These are phyloP conservation scores for Scytalidium sp. DNA, from an alignment of 2,329 filamentous ascomycete genomes.

Conservation along the genomic window DNA sequence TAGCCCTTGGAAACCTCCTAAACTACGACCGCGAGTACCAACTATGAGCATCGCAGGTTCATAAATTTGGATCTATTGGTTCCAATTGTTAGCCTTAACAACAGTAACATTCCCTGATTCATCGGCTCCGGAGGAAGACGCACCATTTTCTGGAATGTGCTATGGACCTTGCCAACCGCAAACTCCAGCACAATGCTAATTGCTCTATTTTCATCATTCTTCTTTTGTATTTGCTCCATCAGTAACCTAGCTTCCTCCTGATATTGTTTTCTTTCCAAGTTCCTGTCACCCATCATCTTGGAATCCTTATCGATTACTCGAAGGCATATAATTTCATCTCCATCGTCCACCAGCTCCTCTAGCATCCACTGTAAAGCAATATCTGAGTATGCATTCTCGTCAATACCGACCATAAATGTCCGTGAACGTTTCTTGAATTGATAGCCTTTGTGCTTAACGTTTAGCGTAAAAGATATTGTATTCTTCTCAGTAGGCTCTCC, in stretches of 20 bases:
- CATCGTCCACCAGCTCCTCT: conserved; percentile 74
- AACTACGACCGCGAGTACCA: conserved; percentile 64
- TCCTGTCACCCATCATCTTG: conserved; percentile 58
- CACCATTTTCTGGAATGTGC: conserved; percentile 73
- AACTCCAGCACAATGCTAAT: conserved; percentile 72
- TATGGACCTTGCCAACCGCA: conserved; percentile 68
- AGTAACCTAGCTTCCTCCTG: conserved; percentile 62
- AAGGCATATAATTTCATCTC: conserved; percentile 72
- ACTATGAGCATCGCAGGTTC: conserved; percentile 72
- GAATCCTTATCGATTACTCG: conserved; percentile 70
- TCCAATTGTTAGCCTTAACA: conserved; percentile 7
- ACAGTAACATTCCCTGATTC: too few relatives aligned
- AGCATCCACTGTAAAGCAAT: conserved; percentile 73
- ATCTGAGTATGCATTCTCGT: conserved; percentile 73
- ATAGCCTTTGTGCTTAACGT: conserved; percentile 71
- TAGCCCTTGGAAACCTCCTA: conserved; percentile 68
- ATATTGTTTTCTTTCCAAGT: conserved; percentile 59
- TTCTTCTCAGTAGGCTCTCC: conserved; percentile 57
- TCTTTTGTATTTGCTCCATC: conserved; percentile 63
- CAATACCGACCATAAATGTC: conserved; percentile 70
- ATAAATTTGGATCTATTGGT: conserved; percentile 63
- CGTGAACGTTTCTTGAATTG: conserved; percentile 63
- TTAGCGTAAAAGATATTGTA: conserved; percentile 63
- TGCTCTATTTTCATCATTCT: conserved; percentile 68
- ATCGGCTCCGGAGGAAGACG: conserved; percentile 17